These are phyloP conservation scores for Penicillium hesseltinei DNA, from an alignment of 2,329 filamentous ascomycete genomes.

Conservation along the genomic window DNA sequence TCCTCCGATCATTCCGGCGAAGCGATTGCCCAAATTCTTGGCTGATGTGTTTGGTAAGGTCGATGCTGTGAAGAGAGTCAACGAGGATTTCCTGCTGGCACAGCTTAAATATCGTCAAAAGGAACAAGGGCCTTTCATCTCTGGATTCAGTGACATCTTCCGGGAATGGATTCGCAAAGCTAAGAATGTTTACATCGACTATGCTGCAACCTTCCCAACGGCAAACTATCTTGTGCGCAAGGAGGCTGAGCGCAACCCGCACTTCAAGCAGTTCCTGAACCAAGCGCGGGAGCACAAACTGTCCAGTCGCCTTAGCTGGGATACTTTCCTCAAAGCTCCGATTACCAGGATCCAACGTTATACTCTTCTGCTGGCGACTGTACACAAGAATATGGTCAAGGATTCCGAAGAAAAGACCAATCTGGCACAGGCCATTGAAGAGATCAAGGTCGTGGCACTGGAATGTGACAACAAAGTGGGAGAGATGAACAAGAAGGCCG, in stretches of 20 bases:
- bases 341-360: conserved; percentile 93
- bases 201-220: conserved; percentile 81
- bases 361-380: conserved; percentile 74
- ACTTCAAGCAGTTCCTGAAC: conserved; percentile 84
- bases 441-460: conserved; percentile 83
- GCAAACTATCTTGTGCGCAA: conserved; percentile 80
- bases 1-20: conserved; percentile 76
- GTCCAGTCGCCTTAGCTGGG: conserved; percentile 84
- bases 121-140: conserved; percentile 92
- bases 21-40: conserved; percentile 76
- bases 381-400: conserved; percentile 76
- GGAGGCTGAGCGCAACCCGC: conserved; percentile 77
- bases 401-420: conserved; percentile 91
- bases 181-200: conserved; percentile 82
- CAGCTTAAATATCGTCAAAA: conserved; percentile 96
- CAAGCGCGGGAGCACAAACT: conserved; percentile 73
- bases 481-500: conserved; percentile 87
- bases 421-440: conserved; percentile 77
- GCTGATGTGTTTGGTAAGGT: conserved; percentile 85
- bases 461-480: conserved; percentile 92
- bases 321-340: conserved; percentile 88
- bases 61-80: conserved; percentile 82
- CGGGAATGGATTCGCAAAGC: conserved; percentile 98
- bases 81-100: conserved; percentile 86
- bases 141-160: conserved; percentile 95